Base-by-base conservation (phyloP, 148 eudicot genomes). In the Rhododendron williamsianum region DNA sequence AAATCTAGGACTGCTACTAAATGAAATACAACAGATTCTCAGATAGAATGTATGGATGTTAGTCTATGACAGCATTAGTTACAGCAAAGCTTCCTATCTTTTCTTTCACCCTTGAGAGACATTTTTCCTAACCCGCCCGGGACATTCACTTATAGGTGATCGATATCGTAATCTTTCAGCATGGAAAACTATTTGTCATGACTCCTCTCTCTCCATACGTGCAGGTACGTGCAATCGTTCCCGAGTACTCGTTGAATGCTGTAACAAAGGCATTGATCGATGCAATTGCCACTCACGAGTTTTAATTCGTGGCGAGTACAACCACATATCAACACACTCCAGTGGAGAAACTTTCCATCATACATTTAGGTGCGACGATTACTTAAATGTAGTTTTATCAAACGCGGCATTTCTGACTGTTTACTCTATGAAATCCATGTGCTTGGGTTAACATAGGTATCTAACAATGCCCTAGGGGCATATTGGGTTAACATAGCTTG, bases 241-340 rank as follows among this genome's bases (percentile, higher is more conserved):
- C 92, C 0, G 98, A 94, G 92, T 97, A 97, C 84, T 93, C 98
- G 16, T 21, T 97, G 86, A 83, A 90, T 67, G 95, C 90, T 25
- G 98, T 97, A 72, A 97, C 98, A 5, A 92, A 91, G 98, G 98
- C 65, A 94, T 97, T 41, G 45, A 41, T 41, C 78, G 98, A 97
- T 86, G 99, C 99, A 80, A 88, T 97, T 74, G 96, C 98, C 77
- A 91, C 95, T 78, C 99, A 4, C 89, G 93, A 83, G 99, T 97
- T 80, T 81, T 95, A 65, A 90, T 97, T 84, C 91, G 95, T 19
- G 93, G 88, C 60, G 93, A 97, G 21, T 79, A 90, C 43, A 87
- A 89, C 77, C 83, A 87, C 80, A 88, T 88, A 30, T 56, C 98
- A 36, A 95, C 96, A n/a, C 91, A 88, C 87, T 93, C 96, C 27